A percentile compares a stretch with the other conserved stretches of the same genome.
phyloP scores from a whole-genome alignment of 352 stramenopile genomes.

The Pythium pyrilobum region DNA sequence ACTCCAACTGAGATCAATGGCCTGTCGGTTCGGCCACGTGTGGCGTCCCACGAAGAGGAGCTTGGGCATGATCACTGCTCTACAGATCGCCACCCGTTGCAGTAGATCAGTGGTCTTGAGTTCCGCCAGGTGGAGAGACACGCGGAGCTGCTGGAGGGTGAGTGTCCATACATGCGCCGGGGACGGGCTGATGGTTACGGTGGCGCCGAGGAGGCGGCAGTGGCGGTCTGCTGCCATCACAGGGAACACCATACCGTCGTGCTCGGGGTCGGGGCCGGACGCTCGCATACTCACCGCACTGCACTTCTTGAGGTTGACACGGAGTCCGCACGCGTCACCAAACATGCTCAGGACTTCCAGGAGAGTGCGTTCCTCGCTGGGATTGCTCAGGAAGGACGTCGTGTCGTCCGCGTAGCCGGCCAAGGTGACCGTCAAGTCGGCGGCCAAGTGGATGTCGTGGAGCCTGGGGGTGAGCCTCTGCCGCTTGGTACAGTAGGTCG shows the following conservation, averaged over 20 bases:
- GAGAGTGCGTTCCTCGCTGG: background rate
- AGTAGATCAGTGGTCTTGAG: constrained; percentile 1
- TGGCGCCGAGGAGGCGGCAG: background rate
- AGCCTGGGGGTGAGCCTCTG: background rate
- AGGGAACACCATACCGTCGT: background rate
- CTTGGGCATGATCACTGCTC: constrained; percentile 6
- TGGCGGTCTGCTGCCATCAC: background rate
- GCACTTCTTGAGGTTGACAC: background rate
- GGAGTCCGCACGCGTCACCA: background rate
- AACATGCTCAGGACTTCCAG: background rate
- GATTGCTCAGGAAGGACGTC: background rate
- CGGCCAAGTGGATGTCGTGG: background rate
- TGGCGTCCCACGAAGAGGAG: background rate
- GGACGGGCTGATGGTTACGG: background rate
- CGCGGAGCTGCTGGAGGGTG: background rate
- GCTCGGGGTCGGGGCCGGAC: background rate
- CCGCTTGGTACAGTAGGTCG: background rate
- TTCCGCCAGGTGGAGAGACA: background rate
- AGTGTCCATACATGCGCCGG: background rate
- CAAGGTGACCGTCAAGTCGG: background rate
- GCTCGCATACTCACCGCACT: background rate
- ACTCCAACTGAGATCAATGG: too few species aligned
- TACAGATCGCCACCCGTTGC: background rate
- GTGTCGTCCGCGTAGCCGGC: constrained; percentile 7
- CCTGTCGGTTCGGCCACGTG: background rate